phyloP scores from a whole-genome alignment of 2,329 filamentous ascomycete genomes.

The Hypoxylon sp. region DNA sequence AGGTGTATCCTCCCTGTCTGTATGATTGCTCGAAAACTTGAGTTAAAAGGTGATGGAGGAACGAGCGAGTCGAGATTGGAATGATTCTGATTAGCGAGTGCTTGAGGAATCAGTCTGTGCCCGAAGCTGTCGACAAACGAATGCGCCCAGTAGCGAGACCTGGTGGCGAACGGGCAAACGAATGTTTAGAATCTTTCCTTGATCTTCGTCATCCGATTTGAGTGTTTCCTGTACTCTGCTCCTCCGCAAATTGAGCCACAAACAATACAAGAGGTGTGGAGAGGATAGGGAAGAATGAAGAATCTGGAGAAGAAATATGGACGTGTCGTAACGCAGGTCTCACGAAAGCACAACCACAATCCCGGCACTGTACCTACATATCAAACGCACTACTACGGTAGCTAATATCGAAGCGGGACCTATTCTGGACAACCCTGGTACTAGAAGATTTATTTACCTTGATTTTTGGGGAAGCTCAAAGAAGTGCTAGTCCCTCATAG shows the following conservation, averaged over 20 bases:
- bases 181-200: slow-evolving; percentile 30
- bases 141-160: slow-evolving; percentile 21
- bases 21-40: slow-evolving; percentile 10
- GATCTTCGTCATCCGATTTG: slow-evolving; percentile 23
- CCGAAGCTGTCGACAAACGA: slow-evolving; percentile 35
- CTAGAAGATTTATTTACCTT: slow-evolving; percentile 32
- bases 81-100: slow-evolving; percentile 29
- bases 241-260: slow-evolving; percentile 26
- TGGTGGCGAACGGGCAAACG: slow-evolving; percentile 31
- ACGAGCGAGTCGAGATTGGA: slow-evolving; percentile 33
- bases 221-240: slow-evolving; percentile 23
- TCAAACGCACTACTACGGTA: slow-evolving; percentile 41
- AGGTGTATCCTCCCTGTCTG: background rate
- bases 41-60: slow-evolving; percentile 22
- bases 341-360: slow-evolving; percentile 27
- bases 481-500: slow-evolving; percentile 29
- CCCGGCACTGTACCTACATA: slow-evolving; percentile 38
- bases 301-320: slow-evolving; percentile 34
- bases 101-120: slow-evolving; percentile 18
- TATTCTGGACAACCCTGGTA: slow-evolving; percentile 26
- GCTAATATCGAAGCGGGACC: slow-evolving; percentile 34
- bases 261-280: slow-evolving; percentile 26
- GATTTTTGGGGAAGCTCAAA: slow-evolving; percentile 38
- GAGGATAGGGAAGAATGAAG: slow-evolving; percentile 33
- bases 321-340: slow-evolving; percentile 34